Evolutionary conservation across 352 stramenopile species (phyloP).

Genomic region (Globisporangium canariense): DNA sequence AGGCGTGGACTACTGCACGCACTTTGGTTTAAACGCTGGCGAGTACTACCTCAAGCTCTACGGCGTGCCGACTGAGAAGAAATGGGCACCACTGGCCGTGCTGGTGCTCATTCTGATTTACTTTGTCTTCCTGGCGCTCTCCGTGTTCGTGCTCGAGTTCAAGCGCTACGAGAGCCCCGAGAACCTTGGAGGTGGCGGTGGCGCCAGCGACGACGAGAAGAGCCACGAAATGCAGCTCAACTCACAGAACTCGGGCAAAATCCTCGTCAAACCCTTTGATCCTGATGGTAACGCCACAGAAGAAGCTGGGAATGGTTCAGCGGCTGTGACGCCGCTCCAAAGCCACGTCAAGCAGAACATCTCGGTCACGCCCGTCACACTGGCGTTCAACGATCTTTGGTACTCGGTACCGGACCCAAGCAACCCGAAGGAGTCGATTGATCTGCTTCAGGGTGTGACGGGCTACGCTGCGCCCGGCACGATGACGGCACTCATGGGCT

Average conservation of each 20-base stretch:
- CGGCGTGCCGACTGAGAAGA: constrained; percentile 19
- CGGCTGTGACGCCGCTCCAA: neutral
- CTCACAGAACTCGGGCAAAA: constrained; percentile 15
- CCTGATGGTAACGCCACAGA: no score
- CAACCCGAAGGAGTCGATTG: constrained; percentile 23
- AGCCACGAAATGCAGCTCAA: neutral
- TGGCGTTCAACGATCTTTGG: constrained; percentile 11
- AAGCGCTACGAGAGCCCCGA: constrained; percentile 16
- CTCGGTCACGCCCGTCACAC: constrained; percentile 18
- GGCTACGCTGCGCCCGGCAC: constrained; percentile 24
- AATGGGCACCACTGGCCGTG: constrained; percentile 18
- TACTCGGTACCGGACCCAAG: constrained; percentile 18
- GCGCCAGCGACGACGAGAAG: neutral
- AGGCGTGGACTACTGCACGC: constrained; percentile 18
- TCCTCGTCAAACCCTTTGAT: constrained; percentile 16
- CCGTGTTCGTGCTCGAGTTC: constrained; percentile 25
- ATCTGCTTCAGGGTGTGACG: constrained; percentile 30
- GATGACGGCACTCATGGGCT: constrained; percentile 42
- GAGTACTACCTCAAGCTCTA: constrained; percentile 20
- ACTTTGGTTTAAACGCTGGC: constrained; percentile 11
- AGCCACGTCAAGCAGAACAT: neutral
- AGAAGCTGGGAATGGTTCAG: no score
- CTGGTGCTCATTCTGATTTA: constrained; percentile 18
- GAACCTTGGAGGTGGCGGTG: neutral
- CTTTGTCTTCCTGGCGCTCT: constrained; percentile 24